Base-by-base conservation (phyloP, 1,284 basidiomycete genomes). In the Entoloma clypeatum region DNA sequence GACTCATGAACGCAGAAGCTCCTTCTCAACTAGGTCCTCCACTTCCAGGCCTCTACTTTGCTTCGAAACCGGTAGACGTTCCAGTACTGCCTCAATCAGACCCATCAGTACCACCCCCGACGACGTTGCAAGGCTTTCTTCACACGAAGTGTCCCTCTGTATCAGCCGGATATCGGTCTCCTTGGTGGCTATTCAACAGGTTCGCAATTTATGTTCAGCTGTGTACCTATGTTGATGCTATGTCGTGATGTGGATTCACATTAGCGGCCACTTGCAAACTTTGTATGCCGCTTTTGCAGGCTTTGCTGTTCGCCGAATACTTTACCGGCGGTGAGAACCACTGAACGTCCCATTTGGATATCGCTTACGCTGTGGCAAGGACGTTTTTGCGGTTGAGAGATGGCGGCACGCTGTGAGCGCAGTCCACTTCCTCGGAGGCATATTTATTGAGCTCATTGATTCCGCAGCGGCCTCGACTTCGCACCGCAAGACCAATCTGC, bases 181-280 rank as follows among this genome's bases (percentile, higher is more conserved):
- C 72, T 1, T 84, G 81, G 83, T 86, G 80, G 81, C 63, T 87
- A 31, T 68, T 65, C 49, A 81, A 71, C 81, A 82, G 40, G 48
- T 70, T 60, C 16, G 44, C 33, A 21, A 38, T 13, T 39, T 14
- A 17, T 26, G 7, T 18, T 13, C 22, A 17, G 16, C 14, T 16
- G 9, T 11, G 11, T n/a, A n/a, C n/a, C n/a, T 31, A 11, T 8
- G 8, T 9, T 5, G 3, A 13, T 30, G 4, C 21, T 26, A 10
- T 33, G 28, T 28, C n/a, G n/a, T n/a, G n/a, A n/a, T n/a, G n/a
- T 19, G 13, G 8, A 6, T 33, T 23, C 23, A 43, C 9, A 28
- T 18, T 42, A 84, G 81, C 55, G 84, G 83, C 9, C 81, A 86
- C 58, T 50, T 84, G 26, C 84, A 86, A 52, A 86, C 83, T 2